These are phyloP conservation scores for Penicillium cosmopolitanum DNA, from an alignment of 495 filamentous ascomycete genomes.

Conservation along the genomic window DNA sequence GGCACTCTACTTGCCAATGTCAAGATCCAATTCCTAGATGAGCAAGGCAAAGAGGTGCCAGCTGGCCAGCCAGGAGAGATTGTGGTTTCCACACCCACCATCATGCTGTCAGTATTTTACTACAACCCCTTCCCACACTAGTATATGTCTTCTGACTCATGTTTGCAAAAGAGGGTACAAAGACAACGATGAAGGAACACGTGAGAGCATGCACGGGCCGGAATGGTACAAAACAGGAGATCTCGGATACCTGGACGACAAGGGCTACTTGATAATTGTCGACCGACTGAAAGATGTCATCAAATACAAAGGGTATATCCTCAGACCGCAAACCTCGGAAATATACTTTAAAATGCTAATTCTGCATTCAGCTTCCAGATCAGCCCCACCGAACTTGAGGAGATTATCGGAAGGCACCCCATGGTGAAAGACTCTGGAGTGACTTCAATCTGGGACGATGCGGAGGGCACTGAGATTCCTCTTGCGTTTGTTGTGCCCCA, in stretches of 20 bases:
- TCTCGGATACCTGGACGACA: slow-evolving; percentile 51
- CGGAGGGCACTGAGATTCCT: slow-evolving; percentile 71
- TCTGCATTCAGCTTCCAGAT: slow-evolving; percentile 37
- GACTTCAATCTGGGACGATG: slow-evolving; percentile 54
- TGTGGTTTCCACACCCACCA: slow-evolving; percentile 9
- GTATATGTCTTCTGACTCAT: background rate
- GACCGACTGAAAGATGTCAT: slow-evolving; percentile 44
- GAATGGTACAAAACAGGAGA: slow-evolving; percentile 60
- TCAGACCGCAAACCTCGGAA: background rate
- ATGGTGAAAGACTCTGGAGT: slow-evolving; percentile 33
- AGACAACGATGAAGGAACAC: slow-evolving; percentile 6
- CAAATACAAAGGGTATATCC: slow-evolving; percentile 38
- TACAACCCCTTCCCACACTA: background rate
- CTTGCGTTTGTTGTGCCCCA: slow-evolving; percentile 62
- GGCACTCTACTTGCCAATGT: slow-evolving; percentile 17
- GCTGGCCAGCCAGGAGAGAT: slow-evolving; percentile 15
- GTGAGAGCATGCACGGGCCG: slow-evolving; percentile 17
- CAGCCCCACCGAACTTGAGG: slow-evolving; percentile 36
- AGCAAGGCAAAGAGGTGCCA: slow-evolving; percentile 10
- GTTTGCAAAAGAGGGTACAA: slow-evolving; percentile 12
- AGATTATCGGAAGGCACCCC: slow-evolving; percentile 27
- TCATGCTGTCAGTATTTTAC: slow-evolving; percentile 15
- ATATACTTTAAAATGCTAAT: background rate
- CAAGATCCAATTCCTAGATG: slow-evolving; percentile 17
- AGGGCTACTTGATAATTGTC: slow-evolving; percentile 34